These are phyloP conservation scores for Jatropha multifida DNA, from an alignment of 441 rosid species.

Conservation along the genomic window DNA sequence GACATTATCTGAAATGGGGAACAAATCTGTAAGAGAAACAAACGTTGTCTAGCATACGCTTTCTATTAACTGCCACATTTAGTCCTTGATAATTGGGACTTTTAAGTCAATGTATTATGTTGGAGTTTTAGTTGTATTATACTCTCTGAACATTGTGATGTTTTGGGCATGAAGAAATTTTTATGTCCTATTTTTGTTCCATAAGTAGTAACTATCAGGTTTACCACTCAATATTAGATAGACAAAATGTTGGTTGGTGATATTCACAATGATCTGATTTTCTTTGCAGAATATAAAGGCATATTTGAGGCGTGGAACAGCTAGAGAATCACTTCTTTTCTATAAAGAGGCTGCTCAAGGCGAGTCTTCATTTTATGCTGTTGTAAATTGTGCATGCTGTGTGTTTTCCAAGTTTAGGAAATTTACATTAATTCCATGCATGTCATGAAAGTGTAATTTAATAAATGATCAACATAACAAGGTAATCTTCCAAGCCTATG, in stretches of 20 bases:
- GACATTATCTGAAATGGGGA: background rate
- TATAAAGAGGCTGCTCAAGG: constrained; percentile 88
- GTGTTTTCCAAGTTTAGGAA: background rate
- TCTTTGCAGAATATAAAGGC: constrained; percentile 85
- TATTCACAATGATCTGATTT: constrained; percentile 5
- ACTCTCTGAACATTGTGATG: background rate
- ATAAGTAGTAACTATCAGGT: background rate
- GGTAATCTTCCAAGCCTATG: background rate
- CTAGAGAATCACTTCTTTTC: constrained; percentile 76
- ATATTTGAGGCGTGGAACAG: constrained; percentile 90
- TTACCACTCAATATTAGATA: background rate
- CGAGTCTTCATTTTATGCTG: constrained; percentile 21
- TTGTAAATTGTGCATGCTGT: background rate
- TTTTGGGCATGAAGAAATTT: background rate
- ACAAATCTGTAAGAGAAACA: background rate
- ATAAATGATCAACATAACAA: background rate
- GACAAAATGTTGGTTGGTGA: constrained; percentile 1
- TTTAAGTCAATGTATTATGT: background rate
- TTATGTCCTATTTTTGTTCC: background rate
- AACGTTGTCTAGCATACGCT: background rate
- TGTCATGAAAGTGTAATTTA: background rate
- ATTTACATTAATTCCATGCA: background rate
- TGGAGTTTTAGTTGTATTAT: background rate
- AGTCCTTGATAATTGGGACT: background rate
- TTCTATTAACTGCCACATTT: background rate